Conservation (phyloP, 352 stramenopile species). For the Plasmopara halstedii region DNA sequence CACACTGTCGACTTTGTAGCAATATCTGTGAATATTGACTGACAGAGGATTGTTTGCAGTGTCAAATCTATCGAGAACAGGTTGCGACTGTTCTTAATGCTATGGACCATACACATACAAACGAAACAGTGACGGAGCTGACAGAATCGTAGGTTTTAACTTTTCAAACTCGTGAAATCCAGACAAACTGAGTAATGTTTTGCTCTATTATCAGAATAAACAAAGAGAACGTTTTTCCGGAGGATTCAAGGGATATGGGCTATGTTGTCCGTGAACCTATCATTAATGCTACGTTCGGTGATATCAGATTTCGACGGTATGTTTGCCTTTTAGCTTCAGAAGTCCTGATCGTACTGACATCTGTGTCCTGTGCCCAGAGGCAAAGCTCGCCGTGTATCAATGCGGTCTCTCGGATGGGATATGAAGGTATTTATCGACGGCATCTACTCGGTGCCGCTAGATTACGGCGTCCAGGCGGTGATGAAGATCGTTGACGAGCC, state of each 20-base stretch:
- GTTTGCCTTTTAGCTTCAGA: background rate
- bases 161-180: too few relatives aligned
- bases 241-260: slow-evolving; percentile 81
- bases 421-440: slow-evolving; percentile 86
- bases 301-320: slow-evolving; percentile 83
- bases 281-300: slow-evolving; percentile 86
- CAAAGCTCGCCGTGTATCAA: slow-evolving; percentile 75
- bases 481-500: slow-evolving; percentile 86
- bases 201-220: slow-evolving; percentile 53
- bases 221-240: slow-evolving; percentile 75
- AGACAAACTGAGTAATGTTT: slow-evolving; percentile 2
- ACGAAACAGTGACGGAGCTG: slow-evolving; percentile 81
- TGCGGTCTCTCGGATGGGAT: slow-evolving; percentile 85
- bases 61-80: slow-evolving; percentile 81
- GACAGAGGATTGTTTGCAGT: slow-evolving; percentile 44
- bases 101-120: slow-evolving; percentile 85
- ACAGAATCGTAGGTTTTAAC: slow-evolving; percentile 62
- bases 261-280: slow-evolving; percentile 84
- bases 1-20: background rate
- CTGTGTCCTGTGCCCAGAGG: slow-evolving; percentile 32
- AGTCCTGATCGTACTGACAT: background rate
- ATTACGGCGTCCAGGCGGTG: slow-evolving; percentile 85
- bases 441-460: slow-evolving; percentile 80
- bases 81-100: slow-evolving; percentile 73
- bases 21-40: too few relatives aligned